Percentiles rank a stretch among this genome's conserved stretches.
phyloP scores from a whole-genome alignment of 176 grass and related monocot genomes.

The Saccharum officinarum region DNA sequence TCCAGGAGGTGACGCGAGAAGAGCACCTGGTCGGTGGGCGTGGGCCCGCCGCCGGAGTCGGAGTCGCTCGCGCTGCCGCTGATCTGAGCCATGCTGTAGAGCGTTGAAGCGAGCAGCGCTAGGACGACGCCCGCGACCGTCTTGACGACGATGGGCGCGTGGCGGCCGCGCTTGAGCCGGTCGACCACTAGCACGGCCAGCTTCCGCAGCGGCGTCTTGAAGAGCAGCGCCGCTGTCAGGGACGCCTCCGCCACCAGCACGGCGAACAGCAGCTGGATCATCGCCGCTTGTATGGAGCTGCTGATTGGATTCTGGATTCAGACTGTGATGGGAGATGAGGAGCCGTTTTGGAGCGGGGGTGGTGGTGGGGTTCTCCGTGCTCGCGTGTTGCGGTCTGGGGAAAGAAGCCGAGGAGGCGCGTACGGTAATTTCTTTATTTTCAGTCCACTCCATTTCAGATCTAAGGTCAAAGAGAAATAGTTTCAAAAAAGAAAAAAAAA shows the following conservation, averaged over 20 bases:
- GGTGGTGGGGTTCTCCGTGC: no score
- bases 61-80: slow-evolving; percentile 39
- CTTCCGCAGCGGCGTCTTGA: slow-evolving; percentile 82
- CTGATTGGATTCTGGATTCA: neutral
- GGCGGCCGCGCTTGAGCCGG: slow-evolving; percentile 82
- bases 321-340: neutral
- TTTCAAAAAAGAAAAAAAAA: no score
- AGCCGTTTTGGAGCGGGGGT: no score
- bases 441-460: no score
- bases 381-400: no score
- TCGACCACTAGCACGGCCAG: slow-evolving; percentile 60
- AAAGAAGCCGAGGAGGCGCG: neutral
- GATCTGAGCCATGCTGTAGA: slow-evolving; percentile 81
- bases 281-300: slow-evolving; percentile 1
- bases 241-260: slow-evolving; percentile 63
- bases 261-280: slow-evolving; percentile 86
- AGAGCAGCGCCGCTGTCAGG: slow-evolving; percentile 60
- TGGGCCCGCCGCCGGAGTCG: slow-evolving; percentile 42
- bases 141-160: slow-evolving; percentile 66
- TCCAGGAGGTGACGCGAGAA: slow-evolving; percentile 88
- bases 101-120: slow-evolving; percentile 57
- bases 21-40: slow-evolving; percentile 92
- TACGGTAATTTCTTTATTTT: no score
- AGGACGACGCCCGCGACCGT: slow-evolving; percentile 70
- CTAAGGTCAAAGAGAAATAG: no score